Evolutionary conservation across 2,329 filamentous ascomycete genomes (phyloP).

Genomic region (Ophiostoma pallidulum): DNA sequence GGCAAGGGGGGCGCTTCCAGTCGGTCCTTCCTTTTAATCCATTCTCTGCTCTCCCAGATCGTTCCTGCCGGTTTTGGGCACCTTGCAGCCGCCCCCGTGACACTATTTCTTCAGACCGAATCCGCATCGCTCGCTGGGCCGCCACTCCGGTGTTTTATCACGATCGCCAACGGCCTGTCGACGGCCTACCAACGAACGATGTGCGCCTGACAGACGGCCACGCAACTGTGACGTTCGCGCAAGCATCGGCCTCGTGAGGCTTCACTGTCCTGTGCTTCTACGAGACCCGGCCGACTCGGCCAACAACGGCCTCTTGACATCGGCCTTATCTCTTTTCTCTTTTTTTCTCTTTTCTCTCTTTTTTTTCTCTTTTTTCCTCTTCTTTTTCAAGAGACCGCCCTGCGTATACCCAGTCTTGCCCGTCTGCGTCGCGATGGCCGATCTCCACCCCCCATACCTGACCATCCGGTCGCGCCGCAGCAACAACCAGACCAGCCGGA

Average conservation of each 20-base stretch:
- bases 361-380: neutral
- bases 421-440: slow-evolving; percentile 27
- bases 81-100: too few species aligned
- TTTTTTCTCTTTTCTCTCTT: neutral
- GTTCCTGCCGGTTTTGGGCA: too few species aligned
- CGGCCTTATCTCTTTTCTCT: neutral
- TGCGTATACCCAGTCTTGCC: neutral
- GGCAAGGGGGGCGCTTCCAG: too few species aligned
- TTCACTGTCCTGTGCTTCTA: neutral
- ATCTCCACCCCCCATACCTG: slow-evolving; percentile 38
- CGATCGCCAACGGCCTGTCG: neutral
- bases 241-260: too few species aligned
- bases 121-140: neutral
- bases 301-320: too few species aligned
- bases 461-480: slow-evolving; percentile 42
- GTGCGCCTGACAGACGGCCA: neutral
- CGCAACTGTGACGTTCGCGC: neutral
- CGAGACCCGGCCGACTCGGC: neutral
- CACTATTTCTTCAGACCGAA: too few species aligned
- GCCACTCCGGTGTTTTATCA: neutral
- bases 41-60: too few species aligned
- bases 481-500: slow-evolving; percentile 35
- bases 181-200: slow-evolving; percentile 2
- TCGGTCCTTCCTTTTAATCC: too few species aligned
- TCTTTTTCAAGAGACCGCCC: neutral